Evolutionary conservation across 495 filamentous ascomycete species (phyloP).

Genomic region (Pseudotulostoma volvatum): DNA sequence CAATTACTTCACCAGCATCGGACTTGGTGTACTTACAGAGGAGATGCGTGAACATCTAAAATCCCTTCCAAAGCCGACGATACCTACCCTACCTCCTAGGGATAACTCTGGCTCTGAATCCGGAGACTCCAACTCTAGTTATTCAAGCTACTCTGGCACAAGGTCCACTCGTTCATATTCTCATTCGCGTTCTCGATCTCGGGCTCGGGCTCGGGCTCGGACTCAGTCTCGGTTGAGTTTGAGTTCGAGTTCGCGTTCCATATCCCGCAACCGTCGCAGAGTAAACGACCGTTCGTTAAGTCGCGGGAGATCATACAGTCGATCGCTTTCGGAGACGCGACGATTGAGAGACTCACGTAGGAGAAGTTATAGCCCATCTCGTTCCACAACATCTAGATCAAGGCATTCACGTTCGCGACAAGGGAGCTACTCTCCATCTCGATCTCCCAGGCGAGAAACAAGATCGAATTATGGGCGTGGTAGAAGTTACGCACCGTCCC

Average conservation of each 20-base stretch:
- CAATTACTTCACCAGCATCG: slow-evolving; percentile 97
- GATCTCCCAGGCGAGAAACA: too few relatives aligned
- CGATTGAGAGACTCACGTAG: not conserved
- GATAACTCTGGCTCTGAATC: slow-evolving; percentile 43
- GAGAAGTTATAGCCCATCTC: not conserved
- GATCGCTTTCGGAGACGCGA: not conserved
- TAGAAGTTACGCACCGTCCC: not conserved
- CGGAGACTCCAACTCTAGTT: slow-evolving; percentile 49
- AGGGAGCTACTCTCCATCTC: too few relatives aligned
- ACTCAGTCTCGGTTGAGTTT: not conserved
- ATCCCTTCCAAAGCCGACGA: slow-evolving; percentile 62
- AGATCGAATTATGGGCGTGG: not conserved
- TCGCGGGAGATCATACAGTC: slow-evolving; percentile 1
- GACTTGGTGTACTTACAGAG: slow-evolving; percentile 86
- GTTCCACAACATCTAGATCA: not conserved
- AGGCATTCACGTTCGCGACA: not conserved
- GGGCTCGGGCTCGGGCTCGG: slow-evolving; percentile 2
- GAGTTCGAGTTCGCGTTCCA: too few relatives aligned
- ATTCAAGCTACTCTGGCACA: slow-evolving; percentile 32
- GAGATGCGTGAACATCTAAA: slow-evolving; percentile 84
- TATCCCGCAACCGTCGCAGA: too few relatives aligned
- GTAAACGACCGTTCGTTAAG: not conserved
- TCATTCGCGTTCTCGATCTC: slow-evolving; percentile 7
- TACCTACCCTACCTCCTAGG: slow-evolving; percentile 45
- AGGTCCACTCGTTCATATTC: slow-evolving; percentile 21